Evolutionary conservation across 257 asterid genomes (phyloP), one percentile per base, ranked within the genome.

Genomic region (Eustoma russellianum): DNA sequence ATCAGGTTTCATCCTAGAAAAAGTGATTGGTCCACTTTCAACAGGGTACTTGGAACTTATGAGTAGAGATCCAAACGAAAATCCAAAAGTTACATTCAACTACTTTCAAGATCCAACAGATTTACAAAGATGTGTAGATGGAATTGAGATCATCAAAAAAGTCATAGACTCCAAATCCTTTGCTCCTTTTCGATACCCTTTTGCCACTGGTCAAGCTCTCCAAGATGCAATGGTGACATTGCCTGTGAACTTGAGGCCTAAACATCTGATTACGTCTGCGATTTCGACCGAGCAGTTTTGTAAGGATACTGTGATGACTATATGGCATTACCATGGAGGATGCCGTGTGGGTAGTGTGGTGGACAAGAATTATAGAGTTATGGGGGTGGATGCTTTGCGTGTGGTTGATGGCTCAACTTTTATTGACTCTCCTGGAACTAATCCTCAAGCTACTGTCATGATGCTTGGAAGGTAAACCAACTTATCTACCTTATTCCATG

Each of bases 311-410:
- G 93, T 86, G 34, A 65, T 75, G 77, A 79, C 93, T 7, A 78
- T 90, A 17, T 90, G 96, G 93, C 98, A 90, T 64, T 86, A 78
- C 47, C 98, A 90, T 38, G 98, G 98, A 3, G 98, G 98, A 6
- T 90, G 96, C 66, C 93, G 76, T 46, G 82, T 86, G 48, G 66
- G 66, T 19, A 60, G 60, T 24, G 98, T 90, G 6, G 91, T 90
- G 7, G 94, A 86, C 66, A 65, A 33, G 0, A 64, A 90, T 17
- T 79, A 79, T 30, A 73, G 41, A 56, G 86, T 86, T 19, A 0
- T 83, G 4, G 94, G 96, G 0, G 83, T 83, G 5, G 93, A 83
- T 2, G 70, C 80, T 0, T 62, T 90, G 62, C 83, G 96, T 0
- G 93, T 90, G 12, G 49, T 90, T 14, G 96, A 86, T 59, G 93